A percentile compares a stretch with the other conserved stretches of the same genome.
Evolutionary conservation across 306 rosid species (phyloP).

Genomic region (Argentina anserina): DNA sequence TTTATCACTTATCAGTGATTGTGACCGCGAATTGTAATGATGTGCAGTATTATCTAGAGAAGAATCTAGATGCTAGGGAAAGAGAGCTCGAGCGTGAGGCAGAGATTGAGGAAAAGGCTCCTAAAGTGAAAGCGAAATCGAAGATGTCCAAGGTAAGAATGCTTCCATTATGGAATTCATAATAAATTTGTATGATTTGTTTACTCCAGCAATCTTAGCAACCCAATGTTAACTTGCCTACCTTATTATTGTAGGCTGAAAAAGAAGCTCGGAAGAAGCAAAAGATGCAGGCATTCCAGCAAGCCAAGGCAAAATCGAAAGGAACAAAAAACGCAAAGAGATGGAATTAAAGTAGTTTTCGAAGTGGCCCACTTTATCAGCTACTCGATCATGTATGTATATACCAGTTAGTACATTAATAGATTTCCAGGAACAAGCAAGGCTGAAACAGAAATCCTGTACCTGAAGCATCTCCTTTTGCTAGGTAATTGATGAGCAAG

Average conservation of each 20-base stretch:
- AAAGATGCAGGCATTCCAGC: constrained; percentile 86
- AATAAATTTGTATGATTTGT: neutral
- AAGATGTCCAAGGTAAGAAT: constrained; percentile 89
- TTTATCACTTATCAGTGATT: constrained; percentile 3
- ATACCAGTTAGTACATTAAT: constrained; percentile 11
- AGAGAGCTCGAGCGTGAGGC: constrained; percentile 87
- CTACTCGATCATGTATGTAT: constrained; percentile 45
- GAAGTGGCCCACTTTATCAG: constrained; percentile 34
- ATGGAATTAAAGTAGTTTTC: constrained; percentile 59
- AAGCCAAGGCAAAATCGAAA: constrained; percentile 82
- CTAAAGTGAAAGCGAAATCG: constrained; percentile 90
- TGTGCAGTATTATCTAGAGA: constrained; percentile 84
- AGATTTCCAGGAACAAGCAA: constrained; percentile 24
- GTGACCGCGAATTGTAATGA: constrained; percentile 24
- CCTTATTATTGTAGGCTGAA: constrained; percentile 59
- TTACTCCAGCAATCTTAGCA: neutral
- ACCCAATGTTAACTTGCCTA: neutral
- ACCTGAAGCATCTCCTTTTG: constrained; percentile 3
- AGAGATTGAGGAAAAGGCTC: constrained; percentile 88
- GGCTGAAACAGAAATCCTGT: neutral
- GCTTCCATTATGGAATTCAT: neutral
- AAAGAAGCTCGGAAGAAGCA: constrained; percentile 92
- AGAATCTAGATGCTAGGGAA: constrained; percentile 83
- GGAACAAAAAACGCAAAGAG: constrained; percentile 77
- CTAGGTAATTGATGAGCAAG: neutral